Base-by-base conservation (phyloP, 169 alveolate species). In the Plasmodium ovale region DNA sequence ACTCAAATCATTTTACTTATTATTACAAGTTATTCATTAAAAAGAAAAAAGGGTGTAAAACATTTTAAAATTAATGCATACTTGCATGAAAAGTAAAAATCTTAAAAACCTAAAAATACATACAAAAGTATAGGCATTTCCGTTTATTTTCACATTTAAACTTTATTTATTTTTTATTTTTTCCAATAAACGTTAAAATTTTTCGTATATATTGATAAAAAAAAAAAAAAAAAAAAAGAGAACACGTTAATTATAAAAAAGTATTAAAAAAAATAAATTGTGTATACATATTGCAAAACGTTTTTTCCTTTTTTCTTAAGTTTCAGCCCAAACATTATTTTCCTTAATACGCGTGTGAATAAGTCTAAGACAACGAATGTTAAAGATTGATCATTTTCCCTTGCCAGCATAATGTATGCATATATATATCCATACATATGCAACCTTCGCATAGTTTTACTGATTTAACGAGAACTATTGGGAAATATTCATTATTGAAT, bases 81-180 rank as follows among this genome's bases (percentile, higher is more conserved):
- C 14, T 16, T 53, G 23, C 29, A 53, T n/a, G 19, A 69, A 44
- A 44, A 44, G 47, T 29, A 44, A 51, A 69, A 69, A 69, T 68
- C 82, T 69, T 69, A n/a, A 69, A 69, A 69, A 69, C 64, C 82
- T 49, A 65, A 65, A 65, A 65, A 23, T 65, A 27, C 42, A 65
- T 31, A 25, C 27, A 49, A 42, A 12, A 4, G 19, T 65, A 54
- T 65, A 6, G 33, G 42, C 31, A 35, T 69, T 42, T 69, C 82
- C 42, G 25, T 53, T 56, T 54, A 69, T 16, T 69, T 16, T 23
- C n/a, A 19, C 19, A 0, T 42, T 16, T 69, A 56, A 69, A 19
- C 21, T 23, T 68, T 37, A 33, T n/a, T n/a, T n/a, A n/a, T n/a
- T n/a, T n/a, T n/a, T n/a, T 42, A 21, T 68, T 68, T 29, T 62